Evolutionary conservation across 257 asterid species (phyloP).

Genomic region (Thymus quinquecostatus): DNA sequence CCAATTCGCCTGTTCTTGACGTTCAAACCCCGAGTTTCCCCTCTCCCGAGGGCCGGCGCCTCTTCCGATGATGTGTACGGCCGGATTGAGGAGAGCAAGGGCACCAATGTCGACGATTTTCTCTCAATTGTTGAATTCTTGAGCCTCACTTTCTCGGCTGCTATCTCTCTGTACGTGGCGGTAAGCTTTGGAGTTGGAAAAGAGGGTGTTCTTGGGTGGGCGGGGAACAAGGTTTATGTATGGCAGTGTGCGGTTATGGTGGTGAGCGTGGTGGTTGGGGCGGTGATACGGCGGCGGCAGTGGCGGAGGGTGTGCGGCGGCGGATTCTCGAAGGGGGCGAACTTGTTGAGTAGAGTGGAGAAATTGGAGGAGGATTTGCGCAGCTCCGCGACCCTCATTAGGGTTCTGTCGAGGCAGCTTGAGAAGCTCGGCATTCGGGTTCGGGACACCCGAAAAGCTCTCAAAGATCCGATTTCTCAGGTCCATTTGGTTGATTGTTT

Average conservation of each 20-base stretch:
- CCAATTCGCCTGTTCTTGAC: slow-evolving; percentile 18
- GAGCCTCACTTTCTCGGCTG: slow-evolving; percentile 64
- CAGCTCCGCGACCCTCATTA: slow-evolving; percentile 57
- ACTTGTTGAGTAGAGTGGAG: slow-evolving; percentile 76
- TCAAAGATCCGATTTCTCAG: slow-evolving; percentile 81
- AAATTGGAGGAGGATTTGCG: slow-evolving; percentile 77
- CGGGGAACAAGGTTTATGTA: slow-evolving; percentile 49
- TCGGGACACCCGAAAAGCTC: slow-evolving; percentile 65
- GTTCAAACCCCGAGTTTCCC: slow-evolving; percentile 25
- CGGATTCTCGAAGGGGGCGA: slow-evolving; percentile 45
- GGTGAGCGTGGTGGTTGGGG: slow-evolving; percentile 59
- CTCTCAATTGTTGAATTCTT: slow-evolving; percentile 68
- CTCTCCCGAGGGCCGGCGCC: slow-evolving; percentile 40
- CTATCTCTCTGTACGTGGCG: slow-evolving; percentile 49
- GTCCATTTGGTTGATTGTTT: slow-evolving; percentile 31
- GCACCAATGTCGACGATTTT: slow-evolving; percentile 48
- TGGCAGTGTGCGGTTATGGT: slow-evolving; percentile 76
- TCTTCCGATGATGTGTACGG: slow-evolving; percentile 31
- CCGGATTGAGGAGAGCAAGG: slow-evolving; percentile 20
- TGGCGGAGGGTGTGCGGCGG: slow-evolving; percentile 68
- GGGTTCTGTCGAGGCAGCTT: slow-evolving; percentile 74
- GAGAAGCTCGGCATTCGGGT: slow-evolving; percentile 88
- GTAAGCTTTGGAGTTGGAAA: slow-evolving; percentile 44
- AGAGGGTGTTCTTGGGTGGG: slow-evolving; percentile 44
- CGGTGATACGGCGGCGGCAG: slow-evolving; percentile 80